Percentiles rank a stretch among this genome's conserved stretches.
These are phyloP conservation scores for Camelina neglecta DNA, from an alignment of 345 rosid species.

Conservation along the genomic window DNA sequence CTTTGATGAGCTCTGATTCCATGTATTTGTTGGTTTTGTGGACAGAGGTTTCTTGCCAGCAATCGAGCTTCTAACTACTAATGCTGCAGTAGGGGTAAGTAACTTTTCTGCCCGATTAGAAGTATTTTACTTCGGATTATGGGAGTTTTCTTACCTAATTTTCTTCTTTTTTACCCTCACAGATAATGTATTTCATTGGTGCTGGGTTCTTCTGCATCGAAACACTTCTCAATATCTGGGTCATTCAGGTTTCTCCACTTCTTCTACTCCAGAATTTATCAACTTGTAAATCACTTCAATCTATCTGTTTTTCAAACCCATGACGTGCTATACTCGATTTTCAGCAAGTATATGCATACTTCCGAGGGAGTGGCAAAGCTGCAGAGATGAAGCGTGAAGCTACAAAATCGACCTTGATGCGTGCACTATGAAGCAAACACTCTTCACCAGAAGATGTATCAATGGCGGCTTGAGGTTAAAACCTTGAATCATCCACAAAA, in stretches of 20 bases:
- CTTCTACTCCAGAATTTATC: slow-evolving; percentile 19
- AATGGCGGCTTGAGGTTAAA: slow-evolving; percentile 33
- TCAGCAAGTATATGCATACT: slow-evolving; percentile 96
- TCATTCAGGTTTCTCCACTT: slow-evolving; percentile 73
- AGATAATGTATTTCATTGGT: slow-evolving; percentile 87
- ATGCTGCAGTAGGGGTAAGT: slow-evolving; percentile 78
- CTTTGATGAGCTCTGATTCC: slow-evolving; percentile 32
- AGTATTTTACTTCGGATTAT: slow-evolving; percentile 5
- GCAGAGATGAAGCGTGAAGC: slow-evolving; percentile 86
- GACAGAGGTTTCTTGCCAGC: slow-evolving; percentile 97
- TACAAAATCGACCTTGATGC: slow-evolving; percentile 63
- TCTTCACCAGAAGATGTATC: slow-evolving; percentile 30
- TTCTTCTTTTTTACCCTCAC: slow-evolving; percentile 35
- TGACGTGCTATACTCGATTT: slow-evolving; percentile 21
- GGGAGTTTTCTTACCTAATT: slow-evolving; percentile 3
- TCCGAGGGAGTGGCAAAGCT: slow-evolving; percentile 91
- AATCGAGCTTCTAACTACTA: slow-evolving; percentile 56
- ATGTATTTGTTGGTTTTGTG: slow-evolving; percentile 35
- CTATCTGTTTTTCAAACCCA: slow-evolving; percentile 20
- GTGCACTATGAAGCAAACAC: slow-evolving; percentile 57
- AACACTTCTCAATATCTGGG: slow-evolving; percentile 92
- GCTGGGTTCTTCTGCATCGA: slow-evolving; percentile 76
- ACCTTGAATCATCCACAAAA: slow-evolving; percentile 29
- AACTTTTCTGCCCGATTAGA: slow-evolving; percentile 7
- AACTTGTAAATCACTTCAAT: background rate